Conservation (phyloP, 1,284 basidiomycete genomes). For the Takashimella tepidaria region DNA sequence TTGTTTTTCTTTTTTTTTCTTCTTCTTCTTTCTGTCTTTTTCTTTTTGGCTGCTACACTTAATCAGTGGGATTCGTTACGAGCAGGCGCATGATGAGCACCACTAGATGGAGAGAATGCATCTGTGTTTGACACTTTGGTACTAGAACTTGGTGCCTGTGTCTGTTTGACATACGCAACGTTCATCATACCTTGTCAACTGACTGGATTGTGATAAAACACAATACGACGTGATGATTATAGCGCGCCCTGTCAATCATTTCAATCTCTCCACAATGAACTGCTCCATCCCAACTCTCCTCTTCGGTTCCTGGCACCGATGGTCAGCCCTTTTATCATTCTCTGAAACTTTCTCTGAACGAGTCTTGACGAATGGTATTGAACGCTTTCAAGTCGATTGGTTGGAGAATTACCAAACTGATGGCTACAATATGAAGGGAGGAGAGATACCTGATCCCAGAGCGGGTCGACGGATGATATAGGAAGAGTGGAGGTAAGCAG, state of each 20-base stretch:
- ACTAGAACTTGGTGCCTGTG: too few relatives aligned
- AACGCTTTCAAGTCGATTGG: not conserved
- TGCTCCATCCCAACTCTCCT: too few relatives aligned
- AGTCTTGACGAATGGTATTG: not conserved
- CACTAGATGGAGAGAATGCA: not conserved
- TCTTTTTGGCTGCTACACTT: not conserved
- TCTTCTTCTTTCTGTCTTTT: not conserved
- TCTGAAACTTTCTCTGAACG: too few relatives aligned
- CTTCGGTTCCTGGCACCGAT: too few relatives aligned
- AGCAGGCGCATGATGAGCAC: not conserved
- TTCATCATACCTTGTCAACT: too few relatives aligned
- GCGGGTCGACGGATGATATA: constrained; percentile 14
- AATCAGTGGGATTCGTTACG: not conserved
- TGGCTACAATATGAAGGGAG: not conserved
- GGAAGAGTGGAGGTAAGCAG: constrained; percentile 15
- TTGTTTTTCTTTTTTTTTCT: too few relatives aligned
- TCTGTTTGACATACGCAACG: too few relatives aligned
- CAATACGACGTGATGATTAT: too few relatives aligned
- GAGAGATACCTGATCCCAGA: constrained; percentile 14
- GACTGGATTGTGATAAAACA: too few relatives aligned
- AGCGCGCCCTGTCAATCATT: too few relatives aligned
- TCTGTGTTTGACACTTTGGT: not conserved
- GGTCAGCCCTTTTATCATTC: too few relatives aligned
- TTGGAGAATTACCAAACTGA: not conserved
- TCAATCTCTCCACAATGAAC: too few relatives aligned